A percentile compares a stretch with the other conserved stretches of the same genome.
These are phyloP conservation scores for Diplotaxis tenuifolia DNA, from an alignment of 345 rosid species.

Conservation along the genomic window DNA sequence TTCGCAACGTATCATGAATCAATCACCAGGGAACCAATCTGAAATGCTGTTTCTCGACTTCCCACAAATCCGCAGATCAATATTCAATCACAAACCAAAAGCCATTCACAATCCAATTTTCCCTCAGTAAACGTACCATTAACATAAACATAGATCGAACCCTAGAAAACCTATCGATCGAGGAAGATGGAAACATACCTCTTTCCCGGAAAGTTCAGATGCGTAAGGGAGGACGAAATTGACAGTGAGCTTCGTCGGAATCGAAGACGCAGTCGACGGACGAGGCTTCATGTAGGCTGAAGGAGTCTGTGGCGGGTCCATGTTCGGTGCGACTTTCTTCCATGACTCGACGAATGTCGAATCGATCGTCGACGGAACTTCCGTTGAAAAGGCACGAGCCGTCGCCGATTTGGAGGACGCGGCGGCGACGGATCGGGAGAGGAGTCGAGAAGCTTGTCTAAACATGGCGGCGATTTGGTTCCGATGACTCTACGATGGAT, in stretches of 20 bases:
- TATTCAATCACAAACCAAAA: too few relatives aligned
- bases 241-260: slow-evolving; percentile 81
- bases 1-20: not conserved
- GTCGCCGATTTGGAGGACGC: slow-evolving; percentile 28
- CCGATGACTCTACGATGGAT: slow-evolving; percentile 3
- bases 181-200: slow-evolving; percentile 40
- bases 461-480: slow-evolving; percentile 42
- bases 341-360: slow-evolving; percentile 56
- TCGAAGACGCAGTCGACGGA: slow-evolving; percentile 54
- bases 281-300: slow-evolving; percentile 65
- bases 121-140: not conserved
- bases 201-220: slow-evolving; percentile 53
- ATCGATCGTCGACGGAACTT: slow-evolving; percentile 53
- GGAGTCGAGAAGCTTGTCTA: slow-evolving; percentile 51
- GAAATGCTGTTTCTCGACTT: too few relatives aligned
- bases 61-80: too few relatives aligned
- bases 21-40: too few relatives aligned
- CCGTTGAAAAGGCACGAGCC: slow-evolving; percentile 51
- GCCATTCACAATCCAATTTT: too few relatives aligned
- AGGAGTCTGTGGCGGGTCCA: slow-evolving; percentile 83
- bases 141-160: slow-evolving; percentile 8
- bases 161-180: slow-evolving; percentile 2
- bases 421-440: slow-evolving; percentile 44
- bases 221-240: slow-evolving; percentile 79
- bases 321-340: slow-evolving; percentile 67